phyloP scores from a whole-genome alignment of 805 yeast genomes.

The Candida alai region DNA sequence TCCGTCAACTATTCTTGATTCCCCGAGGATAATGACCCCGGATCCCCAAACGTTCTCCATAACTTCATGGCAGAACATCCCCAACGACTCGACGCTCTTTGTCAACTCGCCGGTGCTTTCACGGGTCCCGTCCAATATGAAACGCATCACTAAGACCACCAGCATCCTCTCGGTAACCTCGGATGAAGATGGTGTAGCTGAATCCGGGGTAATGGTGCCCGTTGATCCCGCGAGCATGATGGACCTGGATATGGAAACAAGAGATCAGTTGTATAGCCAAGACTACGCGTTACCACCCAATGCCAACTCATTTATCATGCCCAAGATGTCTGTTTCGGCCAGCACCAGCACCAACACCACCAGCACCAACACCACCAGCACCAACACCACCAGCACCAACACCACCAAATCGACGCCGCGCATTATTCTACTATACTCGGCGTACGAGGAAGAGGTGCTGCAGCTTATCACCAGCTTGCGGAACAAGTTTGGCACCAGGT shows the following conservation, averaged over 20 bases:
- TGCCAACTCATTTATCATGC: constrained; percentile 35
- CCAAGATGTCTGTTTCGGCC: constrained; percentile 26
- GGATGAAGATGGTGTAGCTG: neutral
- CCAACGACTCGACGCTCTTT: constrained; percentile 18
- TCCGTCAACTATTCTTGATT: constrained; percentile 12
- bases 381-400: too few species aligned
- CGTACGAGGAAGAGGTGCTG: constrained; percentile 17
- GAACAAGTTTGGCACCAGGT: constrained; percentile 10
- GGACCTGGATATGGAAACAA: constrained; percentile 38
- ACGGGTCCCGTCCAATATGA: constrained; percentile 5
- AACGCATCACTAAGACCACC: constrained; percentile 3
- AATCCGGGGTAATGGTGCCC: constrained; percentile 2
- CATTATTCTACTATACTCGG: constrained; percentile 22
- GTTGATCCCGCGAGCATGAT: constrained; percentile 10
- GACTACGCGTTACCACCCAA: constrained; percentile 5
- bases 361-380: constrained; percentile 3
- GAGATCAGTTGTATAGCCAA: constrained; percentile 31
- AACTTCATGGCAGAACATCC: constrained; percentile 31
- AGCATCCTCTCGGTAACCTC: constrained; percentile 3
- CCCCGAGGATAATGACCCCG: constrained; percentile 11
- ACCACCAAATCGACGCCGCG: too few species aligned
- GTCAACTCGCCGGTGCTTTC: constrained; percentile 9
- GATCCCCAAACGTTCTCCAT: constrained; percentile 13
- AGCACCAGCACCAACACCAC: constrained; percentile 2
- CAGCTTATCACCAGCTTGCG: constrained; percentile 17